Evolutionary conservation across 768 basidiomycete species (phyloP), one percentile per base, ranked within the genome.

Genomic region (Hebeloma cylindrosporum): DNA sequence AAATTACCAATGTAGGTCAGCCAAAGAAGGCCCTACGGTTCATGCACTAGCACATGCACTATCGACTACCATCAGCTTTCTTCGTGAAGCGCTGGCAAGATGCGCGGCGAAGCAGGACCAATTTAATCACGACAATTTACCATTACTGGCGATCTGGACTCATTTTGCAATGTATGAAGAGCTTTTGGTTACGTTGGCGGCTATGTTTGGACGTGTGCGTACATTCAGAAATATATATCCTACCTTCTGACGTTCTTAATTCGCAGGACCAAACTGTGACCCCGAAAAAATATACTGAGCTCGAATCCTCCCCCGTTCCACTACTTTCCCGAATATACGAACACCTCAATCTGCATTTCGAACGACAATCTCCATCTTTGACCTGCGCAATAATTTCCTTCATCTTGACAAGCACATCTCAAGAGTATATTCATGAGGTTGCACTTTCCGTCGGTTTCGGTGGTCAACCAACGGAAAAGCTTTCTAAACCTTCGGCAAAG

Each of bases 21-120:
- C 69, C 7, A 67, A 62, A 33, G 71, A 73, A 45, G 76, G 74
- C 6, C 71, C 83, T 5, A 79, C 79, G 7, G 66, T 80, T 11
- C 79, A 86, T 56, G 80, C 87, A 3, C 82, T 88, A 51, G 74
- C 77, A 0, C 84, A 89, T 58, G 71, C 79, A 0, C 65, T 88
- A 3, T 79, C 83, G 2, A 77, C 77, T 0, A 68, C 78, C 2
- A 63, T 85, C 1, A 60, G 65, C 3, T 75, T 70, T 51, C 58
- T 86, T 25, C 75, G 80, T n/a, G 65, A 72, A 14, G 58, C 54
- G 2, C 59, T 85, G 9, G 62, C 72, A 18, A 46, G 53, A 26
- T 67, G 69, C 39, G 70, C 74, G 0, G 72, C 76, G 1, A 63
- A 58, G 10, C 45, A 62, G 13, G 50, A 57, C 21, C 44, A 64